phyloP scores from a whole-genome alignment of 2,329 filamentous ascomycete species.

The Pseudogymnoascus sp. region DNA sequence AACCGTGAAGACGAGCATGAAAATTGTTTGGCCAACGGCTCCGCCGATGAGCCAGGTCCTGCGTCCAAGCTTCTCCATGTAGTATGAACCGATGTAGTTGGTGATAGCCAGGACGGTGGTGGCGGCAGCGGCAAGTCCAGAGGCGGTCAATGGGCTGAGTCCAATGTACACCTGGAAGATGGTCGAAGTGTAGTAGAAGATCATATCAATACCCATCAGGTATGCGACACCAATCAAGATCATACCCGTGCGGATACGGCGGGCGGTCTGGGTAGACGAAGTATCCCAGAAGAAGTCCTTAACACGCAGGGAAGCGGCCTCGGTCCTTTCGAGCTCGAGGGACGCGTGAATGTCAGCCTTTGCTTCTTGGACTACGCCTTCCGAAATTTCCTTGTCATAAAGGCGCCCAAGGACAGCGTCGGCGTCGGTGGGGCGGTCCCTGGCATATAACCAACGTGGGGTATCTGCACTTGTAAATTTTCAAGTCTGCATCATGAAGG shows the following conservation, averaged over 20 bases:
- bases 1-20: constrained; percentile 26
- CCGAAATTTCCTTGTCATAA: not conserved
- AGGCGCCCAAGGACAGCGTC: not conserved
- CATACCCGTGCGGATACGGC: not conserved
- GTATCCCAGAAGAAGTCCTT: constrained; percentile 8
- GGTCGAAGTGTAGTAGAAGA: constrained; percentile 15
- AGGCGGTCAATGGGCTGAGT: constrained; percentile 9
- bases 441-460: constrained; percentile 27
- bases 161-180: constrained; percentile 13
- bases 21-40: constrained; percentile 22
- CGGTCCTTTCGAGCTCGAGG: not conserved
- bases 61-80: constrained; percentile 24
- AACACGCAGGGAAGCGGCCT: not conserved
- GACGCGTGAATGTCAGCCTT: not conserved
- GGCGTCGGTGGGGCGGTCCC: constrained; percentile 9
- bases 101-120: not conserved
- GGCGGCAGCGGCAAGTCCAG: constrained; percentile 10
- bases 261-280: not conserved
- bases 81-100: constrained; percentile 20
- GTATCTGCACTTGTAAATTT: constrained; percentile 18
- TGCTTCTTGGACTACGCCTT: not conserved
- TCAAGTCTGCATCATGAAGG: constrained; percentile 10
- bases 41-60: constrained; percentile 25
- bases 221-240: constrained; percentile 7
- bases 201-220: constrained; percentile 14